Base-by-base conservation (phyloP, 2,329 filamentous ascomycete species). In the Aspergillus ochraceoroseus region DNA sequence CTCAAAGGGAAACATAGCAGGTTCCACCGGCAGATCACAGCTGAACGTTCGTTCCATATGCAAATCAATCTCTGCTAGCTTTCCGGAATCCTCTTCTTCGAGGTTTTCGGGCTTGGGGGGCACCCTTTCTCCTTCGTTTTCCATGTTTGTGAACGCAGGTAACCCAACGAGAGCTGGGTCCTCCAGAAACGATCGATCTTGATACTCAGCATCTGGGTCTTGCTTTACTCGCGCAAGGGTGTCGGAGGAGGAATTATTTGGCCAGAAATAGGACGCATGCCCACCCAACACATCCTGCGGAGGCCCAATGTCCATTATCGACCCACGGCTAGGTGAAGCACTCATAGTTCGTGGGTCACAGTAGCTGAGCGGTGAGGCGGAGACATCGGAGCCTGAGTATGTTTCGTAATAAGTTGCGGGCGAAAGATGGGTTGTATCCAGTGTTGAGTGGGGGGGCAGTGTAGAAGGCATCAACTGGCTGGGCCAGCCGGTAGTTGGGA, bases 301-400 rank as follows among this genome's bases (percentile, higher is more conserved):
- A 5, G 39, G 22, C 8, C 41, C 41, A 20, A 48, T 20, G 1
- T 55, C 56, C 27, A 58, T 39, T 1, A 38, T 32, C 3, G 54
- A 37, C 12, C 51, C 51, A 37, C 59, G 62, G 25, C 51, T 55
- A 2, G 56, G 47, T 2, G 57, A 50, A n/a, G 51, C 36, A 27
- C 42, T 53, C 43, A 58, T 47, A 1, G 41, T 36, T 15, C 55
- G 52, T 6, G 53, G 41, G 22, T 47, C 47, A 19, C 57, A 58
- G 31, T 52, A 50, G 23, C 48, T 52, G 12, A 61, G 50, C 2
- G 56, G 48, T 5, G 56, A 52, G 13, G 52, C 39, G 12, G 57
- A 50, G 13, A 47, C 32, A 17, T 54, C 49, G 8, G 56, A 36
- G 14, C 42, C 35, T 35, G 50, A 39, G 40, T 60, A 57, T 9